These are phyloP conservation scores for Alternaria incomplexa DNA, from an alignment of 2,329 filamentous ascomycete species.

Conservation along the genomic window DNA sequence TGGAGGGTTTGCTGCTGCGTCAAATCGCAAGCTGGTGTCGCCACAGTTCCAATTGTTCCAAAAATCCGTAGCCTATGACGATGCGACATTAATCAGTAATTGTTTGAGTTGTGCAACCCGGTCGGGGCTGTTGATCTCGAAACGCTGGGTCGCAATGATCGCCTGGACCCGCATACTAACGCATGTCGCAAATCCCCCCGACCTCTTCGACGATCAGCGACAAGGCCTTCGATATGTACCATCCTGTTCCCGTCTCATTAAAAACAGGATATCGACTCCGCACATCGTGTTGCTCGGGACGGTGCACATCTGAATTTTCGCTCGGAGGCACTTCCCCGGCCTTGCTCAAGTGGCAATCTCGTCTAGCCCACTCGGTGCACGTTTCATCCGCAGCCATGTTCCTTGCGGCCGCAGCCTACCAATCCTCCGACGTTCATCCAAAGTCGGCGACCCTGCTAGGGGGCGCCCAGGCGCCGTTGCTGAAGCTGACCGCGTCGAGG, in stretches of 20 bases:
- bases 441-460: not conserved
- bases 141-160: not conserved
- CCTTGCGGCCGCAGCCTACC: not conserved
- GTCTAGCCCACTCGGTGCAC: not conserved
- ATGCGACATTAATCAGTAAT: not conserved
- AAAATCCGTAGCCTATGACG: not conserved
- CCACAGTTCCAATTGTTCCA: not conserved
- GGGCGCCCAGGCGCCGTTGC: not conserved
- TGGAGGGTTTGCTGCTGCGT: not conserved
- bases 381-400: constrained; percentile 10
- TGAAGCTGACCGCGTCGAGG: not conserved
- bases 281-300: not conserved
- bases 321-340: not conserved
- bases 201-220: not conserved
- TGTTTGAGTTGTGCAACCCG: not conserved
- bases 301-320: not conserved
- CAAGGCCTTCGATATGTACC: not conserved
- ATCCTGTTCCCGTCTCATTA: not conserved
- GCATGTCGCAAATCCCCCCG: not conserved
- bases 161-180: not conserved
- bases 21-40: not conserved
- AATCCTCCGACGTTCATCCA: constrained; percentile 1
- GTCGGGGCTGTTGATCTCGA: not conserved
- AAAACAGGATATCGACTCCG: not conserved
- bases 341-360: not conserved